phyloP scores from a whole-genome alignment of 2,329 filamentous ascomycete species.

The Pyrenochaeta sp. region DNA sequence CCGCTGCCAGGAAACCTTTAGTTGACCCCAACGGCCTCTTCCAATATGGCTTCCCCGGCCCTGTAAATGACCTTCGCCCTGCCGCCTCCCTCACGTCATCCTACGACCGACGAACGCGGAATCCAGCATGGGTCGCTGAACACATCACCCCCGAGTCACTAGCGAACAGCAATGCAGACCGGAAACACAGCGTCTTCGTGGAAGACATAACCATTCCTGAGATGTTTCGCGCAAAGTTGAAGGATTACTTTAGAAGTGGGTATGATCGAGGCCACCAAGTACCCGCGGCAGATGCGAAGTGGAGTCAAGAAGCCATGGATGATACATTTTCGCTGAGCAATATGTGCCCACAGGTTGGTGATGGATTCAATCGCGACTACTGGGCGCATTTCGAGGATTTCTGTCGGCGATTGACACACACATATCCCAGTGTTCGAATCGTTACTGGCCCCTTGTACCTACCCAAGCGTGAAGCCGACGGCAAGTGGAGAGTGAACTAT shows the following conservation, averaged over 20 bases:
- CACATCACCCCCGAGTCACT: constrained; percentile 94
- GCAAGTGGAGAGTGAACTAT: constrained; percentile 95
- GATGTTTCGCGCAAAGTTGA: constrained; percentile 86
- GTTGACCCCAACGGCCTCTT: constrained; percentile 62
- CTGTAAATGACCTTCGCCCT: constrained; percentile 80
- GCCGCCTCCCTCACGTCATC: constrained; percentile 82
- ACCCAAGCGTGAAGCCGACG: constrained; percentile 84
- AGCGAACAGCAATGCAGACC: constrained; percentile 76
- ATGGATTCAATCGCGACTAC: constrained; percentile 99
- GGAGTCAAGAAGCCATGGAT: constrained; percentile 93
- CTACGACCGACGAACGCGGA: constrained; percentile 89
- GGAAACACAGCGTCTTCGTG: constrained; percentile 81
- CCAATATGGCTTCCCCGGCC: constrained; percentile 83
- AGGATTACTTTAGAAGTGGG: constrained; percentile 93
- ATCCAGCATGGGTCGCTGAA: constrained; percentile 91
- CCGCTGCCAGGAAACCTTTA: constrained; percentile 35
- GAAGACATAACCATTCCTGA: constrained; percentile 83
- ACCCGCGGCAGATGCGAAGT: constrained; percentile 94
- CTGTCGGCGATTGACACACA: constrained; percentile 80
- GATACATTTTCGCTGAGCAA: constrained; percentile 92
- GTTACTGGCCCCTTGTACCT: constrained; percentile 95
- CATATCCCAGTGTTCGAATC: constrained; percentile 87
- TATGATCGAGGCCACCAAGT: constrained; percentile 98
- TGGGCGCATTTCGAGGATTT: constrained; percentile 99
- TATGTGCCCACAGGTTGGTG: constrained; percentile 98